Percentiles rank a stretch among this genome's conserved stretches.
Evolutionary conservation across 1,284 basidiomycete species (phyloP).

Genomic region (Mycosarcoma maydis): DNA sequence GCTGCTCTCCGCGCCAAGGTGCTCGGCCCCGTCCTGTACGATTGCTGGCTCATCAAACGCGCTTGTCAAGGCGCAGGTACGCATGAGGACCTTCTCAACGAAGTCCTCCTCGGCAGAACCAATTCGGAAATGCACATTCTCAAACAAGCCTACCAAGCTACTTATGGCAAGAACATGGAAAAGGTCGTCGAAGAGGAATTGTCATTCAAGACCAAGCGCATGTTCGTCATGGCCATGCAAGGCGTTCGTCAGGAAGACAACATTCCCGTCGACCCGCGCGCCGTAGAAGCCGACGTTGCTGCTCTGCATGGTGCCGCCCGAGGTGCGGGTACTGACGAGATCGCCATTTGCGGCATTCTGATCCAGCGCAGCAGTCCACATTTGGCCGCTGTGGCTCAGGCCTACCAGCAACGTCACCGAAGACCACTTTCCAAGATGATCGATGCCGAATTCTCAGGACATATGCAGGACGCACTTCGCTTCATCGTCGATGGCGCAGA

Average conservation of each 20-base stretch:
- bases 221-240: conserved; percentile 61
- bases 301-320: conserved; percentile 38
- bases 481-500: conserved; percentile 65
- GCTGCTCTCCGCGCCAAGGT: conserved; percentile 53
- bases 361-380: conserved; percentile 60
- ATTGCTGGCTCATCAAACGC: conserved; percentile 61
- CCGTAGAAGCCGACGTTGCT: conserved; percentile 48
- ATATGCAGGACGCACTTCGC: conserved; percentile 61
- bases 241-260: conserved; percentile 57
- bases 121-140: conserved; percentile 62
- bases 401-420: conserved; percentile 53
- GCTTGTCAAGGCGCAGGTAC: conserved; percentile 64
- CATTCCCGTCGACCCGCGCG: conserved; percentile 41
- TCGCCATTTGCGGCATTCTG: conserved; percentile 62
- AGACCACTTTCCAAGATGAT: conserved; percentile 54
- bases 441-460: conserved; percentile 61
- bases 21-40: conserved; percentile 60
- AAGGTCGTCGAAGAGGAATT: conserved; percentile 64
- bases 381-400: conserved; percentile 58
- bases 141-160: conserved; percentile 59
- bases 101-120: conserved; percentile 60
- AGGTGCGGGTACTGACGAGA: conserved; percentile 59
- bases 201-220: conserved; percentile 64
- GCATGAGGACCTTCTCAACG: conserved; percentile 64
- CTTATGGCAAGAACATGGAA: conserved; percentile 58